Percentiles rank a stretch among this genome's conserved stretches.
phyloP scores from a whole-genome alignment of 768 basidiomycete species.

The Filobasidium floriforme region DNA sequence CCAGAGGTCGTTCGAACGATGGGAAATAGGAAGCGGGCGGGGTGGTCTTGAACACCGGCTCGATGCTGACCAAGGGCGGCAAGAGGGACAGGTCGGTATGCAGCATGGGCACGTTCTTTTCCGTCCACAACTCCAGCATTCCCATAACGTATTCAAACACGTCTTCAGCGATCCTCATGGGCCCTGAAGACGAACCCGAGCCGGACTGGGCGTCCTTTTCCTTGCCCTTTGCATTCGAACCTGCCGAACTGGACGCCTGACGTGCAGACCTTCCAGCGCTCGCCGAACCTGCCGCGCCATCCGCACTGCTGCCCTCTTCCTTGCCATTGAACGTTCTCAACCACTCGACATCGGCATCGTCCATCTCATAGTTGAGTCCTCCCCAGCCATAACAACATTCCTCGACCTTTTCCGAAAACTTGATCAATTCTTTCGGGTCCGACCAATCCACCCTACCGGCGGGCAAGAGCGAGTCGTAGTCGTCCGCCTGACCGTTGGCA shows the following conservation, averaged over 20 bases:
- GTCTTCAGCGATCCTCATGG: constrained; percentile 68
- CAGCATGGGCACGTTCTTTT: constrained; percentile 79
- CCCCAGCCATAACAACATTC: constrained; percentile 56
- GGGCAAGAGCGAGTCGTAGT: constrained; percentile 69
- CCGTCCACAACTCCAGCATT: constrained; percentile 80
- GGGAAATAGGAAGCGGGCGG: constrained; percentile 62
- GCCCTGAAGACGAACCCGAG: constrained; percentile 45
- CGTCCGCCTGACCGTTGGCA: constrained; percentile 64
- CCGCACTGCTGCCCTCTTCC: constrained; percentile 63
- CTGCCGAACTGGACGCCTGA: background rate
- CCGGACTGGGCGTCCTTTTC: constrained; percentile 55
- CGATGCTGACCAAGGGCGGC: constrained; percentile 50
- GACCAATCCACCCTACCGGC: constrained; percentile 57
- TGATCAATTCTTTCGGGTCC: constrained; percentile 69
- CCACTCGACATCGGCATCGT: constrained; percentile 93
- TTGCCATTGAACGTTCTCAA: constrained; percentile 71
- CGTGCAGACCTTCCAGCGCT: constrained; percentile 22
- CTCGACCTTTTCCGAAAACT: constrained; percentile 78
- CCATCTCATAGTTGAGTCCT: constrained; percentile 84
- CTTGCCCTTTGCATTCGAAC: constrained; percentile 70
- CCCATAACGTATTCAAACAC: constrained; percentile 95
- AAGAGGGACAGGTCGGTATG: constrained; percentile 56
- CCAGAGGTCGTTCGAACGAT: constrained; percentile 58
- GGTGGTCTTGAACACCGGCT: constrained; percentile 55
- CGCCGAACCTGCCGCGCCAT: background rate